These are phyloP conservation scores for Zygosaccharomyces bisporus DNA, from an alignment of 805 yeast species.

Conservation along the genomic window DNA sequence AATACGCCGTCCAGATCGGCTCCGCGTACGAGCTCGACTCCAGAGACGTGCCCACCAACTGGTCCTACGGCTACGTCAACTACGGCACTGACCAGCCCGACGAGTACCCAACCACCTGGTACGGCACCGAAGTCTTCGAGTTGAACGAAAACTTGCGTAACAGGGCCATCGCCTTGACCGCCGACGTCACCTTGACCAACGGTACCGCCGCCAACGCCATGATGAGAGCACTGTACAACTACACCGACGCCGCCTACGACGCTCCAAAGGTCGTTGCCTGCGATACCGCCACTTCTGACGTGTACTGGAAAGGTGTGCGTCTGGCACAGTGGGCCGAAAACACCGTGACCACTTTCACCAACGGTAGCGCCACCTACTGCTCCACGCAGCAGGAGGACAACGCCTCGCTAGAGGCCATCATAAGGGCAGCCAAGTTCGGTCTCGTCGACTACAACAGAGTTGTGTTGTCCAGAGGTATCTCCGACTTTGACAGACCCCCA, in stretches of 20 bases:
- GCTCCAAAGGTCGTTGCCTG: slow-evolving; percentile 49
- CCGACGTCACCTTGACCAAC: slow-evolving; percentile 40
- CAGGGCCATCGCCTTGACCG: slow-evolving; percentile 52
- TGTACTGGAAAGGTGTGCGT: slow-evolving; percentile 52
- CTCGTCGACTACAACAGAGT: slow-evolving; percentile 55
- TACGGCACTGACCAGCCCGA: slow-evolving; percentile 49
- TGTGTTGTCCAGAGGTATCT: slow-evolving; percentile 57
- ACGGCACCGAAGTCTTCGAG: slow-evolving; percentile 65
- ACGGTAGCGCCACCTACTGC: slow-evolving; percentile 57
- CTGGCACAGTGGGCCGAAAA: slow-evolving; percentile 49
- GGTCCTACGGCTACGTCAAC: slow-evolving; percentile 59
- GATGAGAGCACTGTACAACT: slow-evolving; percentile 47
- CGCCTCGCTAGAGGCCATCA: slow-evolving; percentile 57
- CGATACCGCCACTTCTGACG: slow-evolving; percentile 59
- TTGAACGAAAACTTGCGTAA: slow-evolving; percentile 56
- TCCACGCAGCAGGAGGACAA: slow-evolving; percentile 66
- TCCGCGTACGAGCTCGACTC: slow-evolving; percentile 57
- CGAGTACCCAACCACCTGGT: slow-evolving; percentile 50
- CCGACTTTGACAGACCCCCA: slow-evolving; percentile 57
- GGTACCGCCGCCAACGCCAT: slow-evolving; percentile 45
- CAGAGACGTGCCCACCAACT: slow-evolving; percentile 46
- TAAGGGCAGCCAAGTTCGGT: slow-evolving; percentile 52
- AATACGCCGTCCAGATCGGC: slow-evolving; percentile 58
- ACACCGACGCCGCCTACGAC: slow-evolving; percentile 45
- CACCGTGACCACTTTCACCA: slow-evolving; percentile 49